Evolutionary conservation across 495 filamentous ascomycete genomes (phyloP).

Genomic region (Apiosordaria backusii): DNA sequence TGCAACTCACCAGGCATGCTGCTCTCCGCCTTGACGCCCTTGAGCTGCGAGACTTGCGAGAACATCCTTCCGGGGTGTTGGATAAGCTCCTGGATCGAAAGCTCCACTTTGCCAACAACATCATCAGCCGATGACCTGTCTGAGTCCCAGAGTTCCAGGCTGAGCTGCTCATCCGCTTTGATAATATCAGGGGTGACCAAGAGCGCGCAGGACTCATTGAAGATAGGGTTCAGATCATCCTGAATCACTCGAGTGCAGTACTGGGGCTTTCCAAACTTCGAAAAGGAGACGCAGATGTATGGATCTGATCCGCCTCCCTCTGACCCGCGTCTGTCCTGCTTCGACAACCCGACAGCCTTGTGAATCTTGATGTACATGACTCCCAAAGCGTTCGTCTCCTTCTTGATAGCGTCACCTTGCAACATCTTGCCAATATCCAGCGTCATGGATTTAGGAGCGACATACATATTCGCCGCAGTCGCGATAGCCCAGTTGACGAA

Average conservation of each 20-base stretch:
- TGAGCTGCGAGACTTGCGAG: slow-evolving; percentile 79
- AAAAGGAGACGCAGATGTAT: slow-evolving; percentile 69
- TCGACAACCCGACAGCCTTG: slow-evolving; percentile 78
- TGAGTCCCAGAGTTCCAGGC: slow-evolving; percentile 93
- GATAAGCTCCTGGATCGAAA: slow-evolving; percentile 91
- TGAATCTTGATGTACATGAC: slow-evolving; percentile 90
- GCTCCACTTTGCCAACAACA: slow-evolving; percentile 88
- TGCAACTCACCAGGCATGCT: slow-evolving; percentile 90
- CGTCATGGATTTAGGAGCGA: slow-evolving; percentile 93
- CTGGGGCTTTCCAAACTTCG: slow-evolving; percentile 95
- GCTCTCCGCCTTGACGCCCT: slow-evolving; percentile 74
- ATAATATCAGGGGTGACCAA: slow-evolving; percentile 83
- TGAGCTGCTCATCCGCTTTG: slow-evolving; percentile 87
- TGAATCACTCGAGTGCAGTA: slow-evolving; percentile 95
- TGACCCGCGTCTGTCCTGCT: slow-evolving; percentile 82
- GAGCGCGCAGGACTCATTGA: slow-evolving; percentile 85
- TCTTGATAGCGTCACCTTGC: slow-evolving; percentile 82
- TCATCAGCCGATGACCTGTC: slow-evolving; percentile 87
- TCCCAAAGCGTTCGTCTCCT: slow-evolving; percentile 80
- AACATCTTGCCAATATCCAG: slow-evolving; percentile 88
- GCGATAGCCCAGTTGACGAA: slow-evolving; percentile 97
- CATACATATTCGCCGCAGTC: slow-evolving; percentile 82
- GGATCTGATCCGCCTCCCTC: slow-evolving; percentile 90
- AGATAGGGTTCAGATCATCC: slow-evolving; percentile 90
- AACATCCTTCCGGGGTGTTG: slow-evolving; percentile 91